Base-by-base conservation (phyloP, 768 basidiomycete species). In the Pulveroboletus ravenelii region DNA sequence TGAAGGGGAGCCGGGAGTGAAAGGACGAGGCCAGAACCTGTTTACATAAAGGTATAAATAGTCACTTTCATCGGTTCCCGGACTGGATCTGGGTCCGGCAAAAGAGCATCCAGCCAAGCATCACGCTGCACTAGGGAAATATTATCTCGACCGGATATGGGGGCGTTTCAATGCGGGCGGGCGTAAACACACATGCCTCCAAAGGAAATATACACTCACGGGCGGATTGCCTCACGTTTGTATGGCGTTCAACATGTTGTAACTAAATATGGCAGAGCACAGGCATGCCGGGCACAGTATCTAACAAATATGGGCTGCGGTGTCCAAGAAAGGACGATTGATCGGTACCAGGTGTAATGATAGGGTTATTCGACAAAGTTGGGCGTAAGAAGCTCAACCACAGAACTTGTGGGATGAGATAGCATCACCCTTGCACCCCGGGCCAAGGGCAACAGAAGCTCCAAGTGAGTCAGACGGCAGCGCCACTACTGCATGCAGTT, bases 141-240 rank as follows among this genome's bases (percentile, higher is more conserved):
- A 32, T 32, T 13, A 31, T 31, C 31, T 27, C 6, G 25, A 27
- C 25, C 25, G 5, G 25, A 27, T 27, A 32, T 32, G 31, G 51
- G 35, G 20, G 20, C 20, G 31, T 30, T 35, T 31, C n/a, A 48
- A n/a, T n/a, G n/a, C n/a, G n/a, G n/a, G 10, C 23, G 37, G 51
- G 55, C 55, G 55, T 27, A 51, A 54, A 37, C 10, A 3, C 17
- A 47, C 30, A 14, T 44, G 31, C 57, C 39, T 12, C 17, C 6
- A 0, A 30, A 29, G 18, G 45, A 10, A n/a, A 17, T 37, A 12
- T 37, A 15, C 40, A 40, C 30, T 12, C 20, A 39, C 3, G 4
- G 2, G 13, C 31, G 2, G 9, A 23, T 23, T 5, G 50, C 59
- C 59, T 61, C 52, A 41, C 41, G 53, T 45, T 55, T 42, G 13